phyloP scores from a whole-genome alignment of 2,329 filamentous ascomycete genomes.

The Cryphonectria nitschkei region DNA sequence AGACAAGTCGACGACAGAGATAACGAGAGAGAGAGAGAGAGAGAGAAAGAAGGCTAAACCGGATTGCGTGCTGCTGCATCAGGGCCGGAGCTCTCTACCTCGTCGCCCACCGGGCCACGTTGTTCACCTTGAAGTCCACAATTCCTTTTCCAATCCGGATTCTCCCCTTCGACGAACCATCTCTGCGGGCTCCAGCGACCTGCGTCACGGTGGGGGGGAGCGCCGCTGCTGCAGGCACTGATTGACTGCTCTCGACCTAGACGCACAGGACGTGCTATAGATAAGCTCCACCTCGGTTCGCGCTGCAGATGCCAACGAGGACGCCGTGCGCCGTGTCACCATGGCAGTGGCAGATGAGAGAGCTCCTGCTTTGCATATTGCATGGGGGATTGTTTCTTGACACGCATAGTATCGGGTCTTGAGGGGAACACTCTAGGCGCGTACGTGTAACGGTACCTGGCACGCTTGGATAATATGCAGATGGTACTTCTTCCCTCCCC shows the following conservation, averaged over 20 bases:
- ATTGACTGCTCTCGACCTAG: neutral
- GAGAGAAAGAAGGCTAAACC: neutral
- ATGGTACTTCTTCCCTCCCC: neutral
- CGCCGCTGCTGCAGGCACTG: slow-evolving; percentile 15
- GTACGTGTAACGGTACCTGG: neutral
- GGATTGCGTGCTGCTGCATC: neutral
- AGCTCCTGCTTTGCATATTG: neutral
- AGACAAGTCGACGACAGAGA: no score
- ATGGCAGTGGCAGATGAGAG: neutral
- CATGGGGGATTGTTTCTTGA: neutral
- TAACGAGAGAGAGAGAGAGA: no score
- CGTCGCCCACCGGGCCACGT: slow-evolving; percentile 12
- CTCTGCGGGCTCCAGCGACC: slow-evolving; percentile 1
- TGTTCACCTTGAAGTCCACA: slow-evolving; percentile 9
- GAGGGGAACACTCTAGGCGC: neutral
- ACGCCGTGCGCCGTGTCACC: neutral
- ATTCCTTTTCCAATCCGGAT: slow-evolving; percentile 12
- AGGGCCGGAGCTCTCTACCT: neutral
- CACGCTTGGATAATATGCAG: neutral
- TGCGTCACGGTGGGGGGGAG: slow-evolving; percentile 7
- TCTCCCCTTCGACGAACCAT: slow-evolving; percentile 5
- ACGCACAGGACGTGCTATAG: no score
- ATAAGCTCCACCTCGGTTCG: slow-evolving; percentile 2
- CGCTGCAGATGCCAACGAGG: slow-evolving; percentile 8
- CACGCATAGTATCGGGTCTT: neutral